Evolutionary conservation across 2,329 filamentous ascomycete genomes (phyloP).

Genomic region (Sclerotinia spermophila): DNA sequence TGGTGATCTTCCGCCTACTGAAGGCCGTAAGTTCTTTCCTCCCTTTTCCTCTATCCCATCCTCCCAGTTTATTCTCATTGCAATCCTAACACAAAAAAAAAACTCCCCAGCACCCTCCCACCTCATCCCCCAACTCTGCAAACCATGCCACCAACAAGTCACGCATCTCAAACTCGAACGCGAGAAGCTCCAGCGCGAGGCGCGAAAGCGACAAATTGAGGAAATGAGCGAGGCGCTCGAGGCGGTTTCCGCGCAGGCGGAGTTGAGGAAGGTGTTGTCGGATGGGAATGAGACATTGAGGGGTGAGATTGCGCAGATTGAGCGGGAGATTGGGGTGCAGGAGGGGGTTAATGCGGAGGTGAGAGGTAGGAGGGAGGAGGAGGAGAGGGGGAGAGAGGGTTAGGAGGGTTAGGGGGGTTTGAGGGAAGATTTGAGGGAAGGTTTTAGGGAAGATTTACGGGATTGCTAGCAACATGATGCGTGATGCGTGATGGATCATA

Average conservation of each 20-base stretch:
- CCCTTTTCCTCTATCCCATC: too few relatives aligned
- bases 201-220: background rate
- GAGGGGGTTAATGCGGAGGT: background rate
- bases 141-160: background rate
- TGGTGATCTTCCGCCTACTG: background rate
- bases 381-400: background rate
- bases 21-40: background rate
- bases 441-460: background rate
- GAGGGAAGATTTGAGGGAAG: background rate
- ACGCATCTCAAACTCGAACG: background rate
- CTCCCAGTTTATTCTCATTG: background rate
- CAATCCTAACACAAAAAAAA: background rate
- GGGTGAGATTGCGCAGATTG: background rate
- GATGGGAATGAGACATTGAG: background rate
- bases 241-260: background rate
- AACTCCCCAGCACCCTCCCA: background rate
- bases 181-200: too few relatives aligned
- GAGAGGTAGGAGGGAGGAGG: background rate
- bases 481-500: background rate
- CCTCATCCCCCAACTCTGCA: background rate
- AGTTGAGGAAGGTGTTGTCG: background rate
- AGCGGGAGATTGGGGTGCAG: background rate
- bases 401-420: too few relatives aligned
- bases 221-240: background rate
- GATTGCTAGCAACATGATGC: too few relatives aligned